Conservation (phyloP, 768 basidiomycete genomes). For the Suillus hirtellus region DNA sequence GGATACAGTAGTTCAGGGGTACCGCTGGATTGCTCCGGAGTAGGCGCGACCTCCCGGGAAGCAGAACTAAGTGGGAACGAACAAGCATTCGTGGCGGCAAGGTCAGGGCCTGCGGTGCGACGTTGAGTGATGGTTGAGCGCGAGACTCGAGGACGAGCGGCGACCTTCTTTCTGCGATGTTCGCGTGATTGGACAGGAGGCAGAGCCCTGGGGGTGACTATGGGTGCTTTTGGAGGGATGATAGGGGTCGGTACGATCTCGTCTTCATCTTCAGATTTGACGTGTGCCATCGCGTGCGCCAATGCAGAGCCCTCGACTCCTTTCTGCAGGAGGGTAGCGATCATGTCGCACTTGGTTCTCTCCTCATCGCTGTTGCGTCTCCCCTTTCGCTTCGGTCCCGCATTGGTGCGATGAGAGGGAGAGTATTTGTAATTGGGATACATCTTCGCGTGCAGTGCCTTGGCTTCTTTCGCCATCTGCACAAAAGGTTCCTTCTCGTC, state of each 20-base stretch:
- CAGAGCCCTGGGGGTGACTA: background rate
- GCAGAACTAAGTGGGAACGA: background rate
- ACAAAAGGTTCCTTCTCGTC: constrained; percentile 50
- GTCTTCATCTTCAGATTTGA: constrained; percentile 2
- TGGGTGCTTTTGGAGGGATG: background rate
- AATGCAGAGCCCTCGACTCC: constrained; percentile 35
- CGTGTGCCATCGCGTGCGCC: constrained; percentile 15
- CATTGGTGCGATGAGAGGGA: constrained; percentile 34
- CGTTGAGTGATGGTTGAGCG: constrained; percentile 6
- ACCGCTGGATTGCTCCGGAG: background rate
- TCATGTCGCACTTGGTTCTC: constrained; percentile 38
- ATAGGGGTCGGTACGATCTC: background rate
- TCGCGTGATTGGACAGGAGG: background rate
- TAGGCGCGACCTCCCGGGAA: constrained; percentile 8
- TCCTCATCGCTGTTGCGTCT: constrained; percentile 34
- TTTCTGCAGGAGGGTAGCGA: constrained; percentile 37
- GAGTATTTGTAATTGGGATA: constrained; percentile 67
- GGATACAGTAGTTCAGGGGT: constrained; percentile 26
- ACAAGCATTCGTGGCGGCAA: constrained; percentile 5
- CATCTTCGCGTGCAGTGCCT: constrained; percentile 45
- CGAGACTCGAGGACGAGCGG: constrained; percentile 11
- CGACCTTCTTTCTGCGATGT: constrained; percentile 14
- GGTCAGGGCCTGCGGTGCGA: background rate
- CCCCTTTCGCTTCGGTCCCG: constrained; percentile 37
- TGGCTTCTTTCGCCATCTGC: constrained; percentile 46